Evolutionary conservation across 306 rosid genomes (phyloP), one percentile per base, ranked within the genome.

Genomic region (Argentina anserina): DNA sequence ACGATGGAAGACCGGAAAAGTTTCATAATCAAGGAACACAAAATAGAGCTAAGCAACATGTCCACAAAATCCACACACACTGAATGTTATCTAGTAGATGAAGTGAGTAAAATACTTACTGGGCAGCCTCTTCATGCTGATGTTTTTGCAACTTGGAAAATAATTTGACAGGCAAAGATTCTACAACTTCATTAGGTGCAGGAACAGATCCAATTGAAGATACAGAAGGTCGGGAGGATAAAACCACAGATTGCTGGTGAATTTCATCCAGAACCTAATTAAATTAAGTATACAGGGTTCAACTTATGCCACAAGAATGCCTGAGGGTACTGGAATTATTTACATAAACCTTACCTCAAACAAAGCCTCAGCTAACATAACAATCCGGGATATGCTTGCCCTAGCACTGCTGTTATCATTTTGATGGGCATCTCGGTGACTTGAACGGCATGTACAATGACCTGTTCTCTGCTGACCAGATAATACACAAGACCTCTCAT

Each of bases 241-340:
- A 83, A 81, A 94, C 99, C 69, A 87, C 96, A 52, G 99, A 90
- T 87, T 95, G 99, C 97, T 95, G 99, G 89, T 95, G 99, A 90
- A 95, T 95, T 88, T 95, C 99, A 95, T 95, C 99, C 97, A 95
- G 97, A 90, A 95, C 99, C 99, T 95, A 95, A 86, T 95, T 79
- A 89, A 85, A 77, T 81, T 86, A 84, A 70, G 84, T 77, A 79
- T 40, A 86, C 78, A 80, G 50, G 66, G 78, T 88, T 90, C 84
- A 92, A 86, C 76, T 76, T 61, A 83, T 46, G 83, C 86, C 84
- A 86, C 29, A 65, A 71, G 64, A 84, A 79, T 25, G 55, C 42
- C 73, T 14, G 67, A 59, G 68, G 39, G 70, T 65, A 75, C 40
- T 68, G 76, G 53, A 81, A 75, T 36, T 31, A 49, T 63, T 56